These are phyloP conservation scores for Reticulascus tulasneorum DNA, from an alignment of 2,329 filamentous ascomycete genomes.

Conservation along the genomic window DNA sequence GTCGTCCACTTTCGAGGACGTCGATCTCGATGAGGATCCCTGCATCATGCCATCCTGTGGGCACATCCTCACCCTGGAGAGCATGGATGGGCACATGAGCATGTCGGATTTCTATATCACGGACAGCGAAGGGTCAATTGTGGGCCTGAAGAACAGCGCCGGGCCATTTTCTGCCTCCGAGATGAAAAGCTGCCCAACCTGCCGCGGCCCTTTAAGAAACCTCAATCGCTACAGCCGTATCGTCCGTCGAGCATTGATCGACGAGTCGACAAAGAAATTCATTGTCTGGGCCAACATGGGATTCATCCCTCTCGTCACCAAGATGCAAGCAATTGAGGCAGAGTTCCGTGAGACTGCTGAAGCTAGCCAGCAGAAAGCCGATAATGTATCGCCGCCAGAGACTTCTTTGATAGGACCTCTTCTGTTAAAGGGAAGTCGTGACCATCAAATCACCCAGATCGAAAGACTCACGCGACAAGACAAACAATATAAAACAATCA, in stretches of 20 bases:
- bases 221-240: slow-evolving; percentile 60
- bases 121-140: slow-evolving; percentile 28
- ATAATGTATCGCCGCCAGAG: too few relatives aligned
- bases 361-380: not conserved
- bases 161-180: slow-evolving; percentile 46
- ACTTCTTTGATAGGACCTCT: too few relatives aligned
- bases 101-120: slow-evolving; percentile 47
- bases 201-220: slow-evolving; percentile 54
- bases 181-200: slow-evolving; percentile 54
- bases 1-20: slow-evolving; percentile 49
- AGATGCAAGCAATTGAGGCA: not conserved
- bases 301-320: not conserved
- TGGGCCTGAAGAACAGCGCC: slow-evolving; percentile 28
- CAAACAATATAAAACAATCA: slow-evolving; percentile 45
- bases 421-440: slow-evolving; percentile 8
- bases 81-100: slow-evolving; percentile 58
- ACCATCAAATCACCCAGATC: slow-evolving; percentile 14
- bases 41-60: slow-evolving; percentile 61
- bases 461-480: slow-evolving; percentile 37
- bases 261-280: slow-evolving; percentile 63
- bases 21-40: slow-evolving; percentile 56
- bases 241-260: slow-evolving; percentile 54
- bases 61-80: slow-evolving; percentile 57
- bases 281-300: slow-evolving; percentile 46
- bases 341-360: too few relatives aligned